phyloP scores from a whole-genome alignment of 2,329 filamentous ascomycete species.

The Parafenestella ontariensis region DNA sequence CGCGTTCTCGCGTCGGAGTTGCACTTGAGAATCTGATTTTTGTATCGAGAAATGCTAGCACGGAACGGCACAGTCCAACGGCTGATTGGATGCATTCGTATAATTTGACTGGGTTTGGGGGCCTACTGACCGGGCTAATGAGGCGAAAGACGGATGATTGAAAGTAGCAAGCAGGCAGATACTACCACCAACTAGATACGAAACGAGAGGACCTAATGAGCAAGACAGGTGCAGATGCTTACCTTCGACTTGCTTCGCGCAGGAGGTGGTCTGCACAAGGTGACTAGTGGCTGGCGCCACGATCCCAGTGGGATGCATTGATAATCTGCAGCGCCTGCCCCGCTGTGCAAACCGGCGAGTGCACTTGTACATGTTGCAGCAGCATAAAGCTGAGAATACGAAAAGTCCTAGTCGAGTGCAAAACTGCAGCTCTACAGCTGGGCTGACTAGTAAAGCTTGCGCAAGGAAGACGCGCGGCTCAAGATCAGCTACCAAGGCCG shows the following conservation, averaged over 20 bases:
- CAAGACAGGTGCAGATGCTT: background rate
- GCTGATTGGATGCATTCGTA: background rate
- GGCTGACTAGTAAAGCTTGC: background rate
- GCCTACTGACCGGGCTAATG: background rate
- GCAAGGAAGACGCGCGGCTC: slow-evolving; percentile 1
- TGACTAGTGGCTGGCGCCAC: background rate
- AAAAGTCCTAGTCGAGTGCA: background rate
- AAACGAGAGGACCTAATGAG: background rate
- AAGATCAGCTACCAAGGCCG: no score
- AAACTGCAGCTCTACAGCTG: background rate
- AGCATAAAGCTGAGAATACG: background rate
- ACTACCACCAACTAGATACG: background rate
- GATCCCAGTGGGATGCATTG: background rate
- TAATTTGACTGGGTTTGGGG: no score
- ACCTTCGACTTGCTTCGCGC: no score
- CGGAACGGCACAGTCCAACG: background rate
- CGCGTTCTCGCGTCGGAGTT: background rate
- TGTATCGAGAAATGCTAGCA: background rate
- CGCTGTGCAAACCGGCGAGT: slow-evolving; percentile 4
- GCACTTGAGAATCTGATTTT: background rate
- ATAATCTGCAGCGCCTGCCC: slow-evolving; percentile 10
- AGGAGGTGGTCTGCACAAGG: no score
- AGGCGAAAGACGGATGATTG: background rate
- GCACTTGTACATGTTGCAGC: background rate
- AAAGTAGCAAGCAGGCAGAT: background rate